Base-by-base conservation (phyloP, 371 early-diverging fungal genomes). In the Apophysomyces trapeziformis region DNA sequence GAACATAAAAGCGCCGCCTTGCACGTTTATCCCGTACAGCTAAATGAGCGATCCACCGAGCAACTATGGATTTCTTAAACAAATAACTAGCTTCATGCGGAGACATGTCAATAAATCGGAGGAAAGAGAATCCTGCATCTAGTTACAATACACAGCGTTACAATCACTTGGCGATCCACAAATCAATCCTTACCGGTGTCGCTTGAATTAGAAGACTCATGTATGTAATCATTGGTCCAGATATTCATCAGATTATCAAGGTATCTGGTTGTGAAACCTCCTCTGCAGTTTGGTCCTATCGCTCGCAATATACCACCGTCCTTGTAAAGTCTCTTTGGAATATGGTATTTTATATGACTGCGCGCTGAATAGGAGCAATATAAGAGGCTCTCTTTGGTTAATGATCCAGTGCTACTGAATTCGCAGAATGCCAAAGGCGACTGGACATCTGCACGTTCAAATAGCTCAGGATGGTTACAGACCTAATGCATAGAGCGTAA, bases 381-480 rank as follows among this genome's bases (percentile, higher is more conserved):
- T 4, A 88, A 64, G 5, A 72, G 63, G 12, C 82, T 81, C 63
- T 90, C 92, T 16, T 92, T 87, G 32, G 85, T 76, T 38, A 92
- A 73, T 21, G 90, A 83, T 0, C 84, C 87, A 0, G 90, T 89
- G 26, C 77, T 77, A 41, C 88, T 87, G 41, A 85, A 91, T 5
- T 72, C 60, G 64, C 88, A 85, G 35, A 90, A 83, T 4, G 89
- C 80, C 68, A 90, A 80, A 3, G 96, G 94, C 0, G 91, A 84
- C 37, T 83, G 75, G 5, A 94, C 92, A 70, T 94, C 93, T 0
- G 93, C 94, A 43, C 96, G 92, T 73, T 98, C 96, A 87, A 99
- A 99, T 36, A 99, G 78, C 74, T 99, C 97, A 0, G 99, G 99
- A 77, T 99, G 99, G 71, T 98, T 98, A 80, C 96, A 96, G 38